Percentiles rank a stretch among this genome's conserved stretches.
Conservation (phyloP, 306 rosid species). For the Corylus avellana region DNA sequence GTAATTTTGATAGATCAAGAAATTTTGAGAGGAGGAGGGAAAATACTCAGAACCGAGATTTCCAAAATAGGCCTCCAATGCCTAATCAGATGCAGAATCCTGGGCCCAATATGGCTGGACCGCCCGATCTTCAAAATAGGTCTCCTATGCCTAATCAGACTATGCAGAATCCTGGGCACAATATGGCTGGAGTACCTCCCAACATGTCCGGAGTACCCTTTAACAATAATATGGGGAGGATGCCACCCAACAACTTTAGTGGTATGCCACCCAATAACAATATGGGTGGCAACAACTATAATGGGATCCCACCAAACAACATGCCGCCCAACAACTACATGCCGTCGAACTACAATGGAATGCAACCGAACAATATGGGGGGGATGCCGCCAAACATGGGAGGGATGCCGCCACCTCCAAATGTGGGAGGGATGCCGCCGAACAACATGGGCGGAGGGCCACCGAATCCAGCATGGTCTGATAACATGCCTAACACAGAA, state of each 20-base stretch:
- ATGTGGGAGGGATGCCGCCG: conserved; percentile 13
- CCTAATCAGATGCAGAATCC: conserved; percentile 37
- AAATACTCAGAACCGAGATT: conserved; percentile 63
- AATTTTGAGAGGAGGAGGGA: conserved; percentile 92
- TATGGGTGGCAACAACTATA: conserved; percentile 11
- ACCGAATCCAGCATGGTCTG: conserved; percentile 54
- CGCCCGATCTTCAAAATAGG: conserved; percentile 46
- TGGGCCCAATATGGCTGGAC: conserved; percentile 36
- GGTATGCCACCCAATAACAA: conserved; percentile 14
- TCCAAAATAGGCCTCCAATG: conserved; percentile 54
- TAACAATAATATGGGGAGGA: conserved; percentile 11
- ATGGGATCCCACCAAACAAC: conserved; percentile 17
- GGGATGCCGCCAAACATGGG: background rate
- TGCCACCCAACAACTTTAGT: conserved; percentile 25
- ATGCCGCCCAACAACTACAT: conserved; percentile 1
- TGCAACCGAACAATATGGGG: conserved; percentile 11
- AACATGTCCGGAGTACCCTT: conserved; percentile 25
- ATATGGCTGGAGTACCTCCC: conserved; percentile 9
- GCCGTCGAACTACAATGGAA: conserved; percentile 15
- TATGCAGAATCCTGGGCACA: conserved; percentile 24
- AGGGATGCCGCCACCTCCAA: conserved; percentile 3
- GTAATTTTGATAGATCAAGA: conserved; percentile 75
- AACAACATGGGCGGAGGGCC: conserved; percentile 30
- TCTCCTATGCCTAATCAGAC: conserved; percentile 47
- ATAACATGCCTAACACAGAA: conserved; percentile 39